phyloP scores from a whole-genome alignment of 345 rosid species.

The Isatis tinctoria region DNA sequence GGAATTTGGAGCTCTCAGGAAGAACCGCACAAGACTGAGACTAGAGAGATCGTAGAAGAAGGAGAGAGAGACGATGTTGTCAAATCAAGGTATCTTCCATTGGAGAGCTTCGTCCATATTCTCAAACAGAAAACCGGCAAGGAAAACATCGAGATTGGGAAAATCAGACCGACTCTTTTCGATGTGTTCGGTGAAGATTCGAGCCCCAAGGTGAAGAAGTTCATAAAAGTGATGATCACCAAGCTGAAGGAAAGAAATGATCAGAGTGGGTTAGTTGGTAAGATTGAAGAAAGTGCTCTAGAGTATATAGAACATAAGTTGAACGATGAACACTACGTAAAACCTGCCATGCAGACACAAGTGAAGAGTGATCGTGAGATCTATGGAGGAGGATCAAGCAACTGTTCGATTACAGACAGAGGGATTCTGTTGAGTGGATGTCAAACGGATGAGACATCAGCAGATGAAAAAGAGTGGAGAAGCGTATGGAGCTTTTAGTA shows the following conservation, averaged over 20 bases:
- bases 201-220: constrained; percentile 73
- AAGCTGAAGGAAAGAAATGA: background rate
- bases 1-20: constrained; percentile 39
- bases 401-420: constrained; percentile 49
- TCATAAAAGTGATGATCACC: constrained; percentile 36
- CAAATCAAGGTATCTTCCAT: constrained; percentile 5
- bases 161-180: constrained; percentile 22
- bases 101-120: constrained; percentile 12
- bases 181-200: constrained; percentile 27
- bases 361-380: constrained; percentile 59
- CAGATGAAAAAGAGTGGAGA: constrained; percentile 59
- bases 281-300: background rate
- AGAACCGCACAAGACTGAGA: background rate
- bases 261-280: background rate
- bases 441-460: constrained; percentile 88
- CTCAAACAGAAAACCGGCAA: constrained; percentile 21
- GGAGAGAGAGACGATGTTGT: constrained; percentile 7
- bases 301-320: constrained; percentile 44
- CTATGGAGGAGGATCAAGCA: constrained; percentile 56
- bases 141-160: constrained; percentile 10
- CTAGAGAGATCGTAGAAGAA: background rate
- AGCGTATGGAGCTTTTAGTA: constrained; percentile 89
- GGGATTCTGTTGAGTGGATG: constrained; percentile 90
- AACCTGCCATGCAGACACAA: constrained; percentile 56
- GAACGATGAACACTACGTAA: constrained; percentile 52